phyloP scores from a whole-genome alignment of 2,329 filamentous ascomycete species.

The Rhinocladiella similis region DNA sequence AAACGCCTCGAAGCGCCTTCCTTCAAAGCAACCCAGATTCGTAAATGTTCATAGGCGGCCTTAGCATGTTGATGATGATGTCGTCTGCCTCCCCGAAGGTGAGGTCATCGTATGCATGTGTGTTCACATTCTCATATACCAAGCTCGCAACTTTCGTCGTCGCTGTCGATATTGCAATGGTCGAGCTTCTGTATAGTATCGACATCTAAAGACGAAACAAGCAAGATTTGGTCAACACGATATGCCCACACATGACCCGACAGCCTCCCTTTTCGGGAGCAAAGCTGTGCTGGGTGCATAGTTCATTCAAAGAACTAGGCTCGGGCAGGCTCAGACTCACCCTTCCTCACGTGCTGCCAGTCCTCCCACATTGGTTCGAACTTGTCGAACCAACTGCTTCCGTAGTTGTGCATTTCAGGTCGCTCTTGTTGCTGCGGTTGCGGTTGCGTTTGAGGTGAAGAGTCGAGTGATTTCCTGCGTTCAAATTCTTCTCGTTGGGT shows the following conservation, averaged over 20 bases:
- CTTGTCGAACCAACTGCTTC: constrained; percentile 18
- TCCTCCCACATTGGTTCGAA: constrained; percentile 17
- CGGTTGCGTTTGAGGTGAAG: not conserved
- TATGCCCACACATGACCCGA: too few relatives aligned
- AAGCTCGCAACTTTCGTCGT: constrained; percentile 13
- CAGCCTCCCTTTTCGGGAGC: too few relatives aligned
- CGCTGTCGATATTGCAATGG: constrained; percentile 1
- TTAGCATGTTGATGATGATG: too few relatives aligned
- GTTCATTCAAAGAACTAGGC: not conserved
- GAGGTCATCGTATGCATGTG: too few relatives aligned
- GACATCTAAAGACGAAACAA: not conserved
- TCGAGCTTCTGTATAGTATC: not conserved
- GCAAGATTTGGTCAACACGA: not conserved
- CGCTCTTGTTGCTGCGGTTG: not conserved
- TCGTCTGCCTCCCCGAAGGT: too few relatives aligned
- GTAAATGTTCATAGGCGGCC: too few relatives aligned
- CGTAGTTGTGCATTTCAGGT: constrained; percentile 14
- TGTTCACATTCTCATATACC: not conserved
- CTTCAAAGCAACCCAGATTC: too few relatives aligned
- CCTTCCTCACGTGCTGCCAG: constrained; percentile 14
- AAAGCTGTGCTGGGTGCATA: too few relatives aligned
- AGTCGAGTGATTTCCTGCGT: not conserved
- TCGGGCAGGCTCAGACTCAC: constrained; percentile 9
- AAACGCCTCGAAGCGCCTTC: too few relatives aligned
- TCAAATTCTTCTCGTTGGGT: constrained; percentile 14